A percentile compares a stretch with the other conserved stretches of the same genome.
Conservation (phyloP, 345 rosid genomes). For the Rhizophora mangle region DNA sequence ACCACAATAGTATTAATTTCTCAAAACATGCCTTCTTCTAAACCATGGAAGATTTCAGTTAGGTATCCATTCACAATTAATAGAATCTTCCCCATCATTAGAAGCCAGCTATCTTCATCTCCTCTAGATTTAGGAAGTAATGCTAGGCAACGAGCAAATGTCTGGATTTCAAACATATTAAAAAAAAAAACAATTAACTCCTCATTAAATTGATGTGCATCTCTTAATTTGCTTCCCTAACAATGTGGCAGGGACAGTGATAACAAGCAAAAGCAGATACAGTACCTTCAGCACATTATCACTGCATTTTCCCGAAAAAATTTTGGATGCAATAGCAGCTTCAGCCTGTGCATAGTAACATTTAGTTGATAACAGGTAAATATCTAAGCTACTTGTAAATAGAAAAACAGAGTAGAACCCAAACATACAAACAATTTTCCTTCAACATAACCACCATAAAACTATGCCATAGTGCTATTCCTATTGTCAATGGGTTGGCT, state of each 20-base stretch:
- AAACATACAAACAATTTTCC: not conserved
- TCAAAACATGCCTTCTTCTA: conserved; percentile 66
- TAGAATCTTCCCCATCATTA: conserved; percentile 68
- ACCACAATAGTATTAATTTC: conserved; percentile 10
- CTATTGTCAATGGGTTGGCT: no score
- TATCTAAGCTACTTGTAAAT: not conserved
- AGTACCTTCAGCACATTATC: conserved; percentile 56
- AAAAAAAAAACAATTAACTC: conserved; percentile 13
- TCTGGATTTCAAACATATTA: conserved; percentile 44
- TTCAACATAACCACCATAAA: not conserved
- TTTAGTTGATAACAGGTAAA: not conserved
- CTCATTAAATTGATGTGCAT: conserved; percentile 11
- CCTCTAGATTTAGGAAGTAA: conserved; percentile 83
- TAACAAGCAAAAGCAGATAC: not conserved
- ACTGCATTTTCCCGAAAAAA: conserved; percentile 58
- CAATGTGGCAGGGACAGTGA: conserved; percentile 2
- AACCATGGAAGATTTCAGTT: conserved; percentile 62
- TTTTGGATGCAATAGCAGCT: conserved; percentile 57
- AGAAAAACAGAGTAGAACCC: not conserved
- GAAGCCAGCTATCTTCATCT: conserved; percentile 69
- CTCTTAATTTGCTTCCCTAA: conserved; percentile 15
- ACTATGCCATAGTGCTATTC: no score
- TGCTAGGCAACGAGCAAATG: conserved; percentile 68
- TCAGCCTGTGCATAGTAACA: conserved; percentile 52
- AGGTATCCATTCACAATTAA: conserved; percentile 53